Evolutionary conservation across 495 filamentous ascomycete species (phyloP).

Genomic region (Annulohypoxylon nitens): DNA sequence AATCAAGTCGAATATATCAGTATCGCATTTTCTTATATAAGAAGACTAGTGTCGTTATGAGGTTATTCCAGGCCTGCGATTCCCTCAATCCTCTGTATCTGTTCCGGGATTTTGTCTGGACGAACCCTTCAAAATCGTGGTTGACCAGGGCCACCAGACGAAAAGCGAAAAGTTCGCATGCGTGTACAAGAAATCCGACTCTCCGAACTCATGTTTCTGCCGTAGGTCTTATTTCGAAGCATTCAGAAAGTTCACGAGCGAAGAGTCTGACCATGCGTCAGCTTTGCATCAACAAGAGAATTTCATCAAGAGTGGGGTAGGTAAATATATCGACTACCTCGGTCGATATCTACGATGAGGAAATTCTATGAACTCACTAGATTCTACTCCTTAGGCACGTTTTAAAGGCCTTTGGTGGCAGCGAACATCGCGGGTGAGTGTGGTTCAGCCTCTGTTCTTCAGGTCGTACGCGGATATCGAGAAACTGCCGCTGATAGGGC

Average conservation of each 20-base stretch:
- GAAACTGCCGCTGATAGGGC: background rate
- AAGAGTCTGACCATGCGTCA: conserved; percentile 27
- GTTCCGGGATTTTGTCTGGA: background rate
- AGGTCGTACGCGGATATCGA: background rate
- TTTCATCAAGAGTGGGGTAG: conserved; percentile 41
- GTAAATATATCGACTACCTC: conserved; percentile 14
- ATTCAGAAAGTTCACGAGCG: conserved; percentile 3
- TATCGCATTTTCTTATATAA: background rate
- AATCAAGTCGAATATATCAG: background rate
- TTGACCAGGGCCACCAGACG: background rate
- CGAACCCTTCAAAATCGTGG: background rate
- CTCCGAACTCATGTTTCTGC: background rate
- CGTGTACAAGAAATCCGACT: background rate
- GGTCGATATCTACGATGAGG: conserved; percentile 1
- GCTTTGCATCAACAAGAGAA: conserved; percentile 39
- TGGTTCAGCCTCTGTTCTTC: background rate
- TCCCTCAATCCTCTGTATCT: background rate
- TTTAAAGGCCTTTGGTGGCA: background rate
- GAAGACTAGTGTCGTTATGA: background rate
- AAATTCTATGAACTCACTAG: background rate
- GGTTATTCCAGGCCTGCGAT: background rate
- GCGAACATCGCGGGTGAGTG: background rate
- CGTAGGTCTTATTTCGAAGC: background rate
- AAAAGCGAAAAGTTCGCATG: background rate
- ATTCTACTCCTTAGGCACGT: background rate